Base-by-base conservation (phyloP, 148 eudicot species). In the Rhododendron henanense region DNA sequence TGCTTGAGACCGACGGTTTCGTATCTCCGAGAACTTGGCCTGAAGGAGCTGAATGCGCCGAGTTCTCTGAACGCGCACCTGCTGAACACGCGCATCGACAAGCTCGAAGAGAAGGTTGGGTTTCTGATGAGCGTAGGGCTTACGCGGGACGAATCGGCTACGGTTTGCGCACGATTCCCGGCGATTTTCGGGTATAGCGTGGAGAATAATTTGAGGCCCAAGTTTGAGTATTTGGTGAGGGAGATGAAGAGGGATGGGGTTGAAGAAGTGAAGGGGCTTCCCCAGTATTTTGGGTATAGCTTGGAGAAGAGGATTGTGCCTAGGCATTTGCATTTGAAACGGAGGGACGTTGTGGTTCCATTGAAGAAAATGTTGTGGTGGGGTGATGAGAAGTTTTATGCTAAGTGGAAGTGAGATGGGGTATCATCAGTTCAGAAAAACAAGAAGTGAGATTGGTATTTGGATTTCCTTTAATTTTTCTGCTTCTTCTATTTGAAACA, bases 231-330 rank as follows among this genome's bases (percentile, higher is more conserved):
- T 57, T 87, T 93, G 85, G 85, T 90, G n/a, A 35, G 79, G 87
- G 93, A 84, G 78, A 94, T 94, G 94, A 81, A 82, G 83, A 90
- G 92, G 86, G 59, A 35, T 11, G 47, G 88, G 77, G 50, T 91
- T 33, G 93, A 90, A 28, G 96, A 94, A 79, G 25, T 94, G 25
- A 89, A 86, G 75, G 91, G 79, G 85, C 93, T 94, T 76, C 96
- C 96, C 0, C 96, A 94, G 90, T 94, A 91, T 85, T 94, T 94
- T 44, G 94, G 87, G 21, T 94, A 89, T 69, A 94, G 96, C 74
- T 87, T 94, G 88, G 80, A 53, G 71, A 88, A 78, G 81, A 85
- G 88, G 87, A 94, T 93, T 78, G 85, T 86, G 65, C 92, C 93
- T 0, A 88, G 96, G 83, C 91, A 92, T 87, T 78, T 92, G 85